A percentile compares a stretch with the other conserved stretches of the same genome.
phyloP scores from a whole-genome alignment of 2,329 filamentous ascomycete genomes.

The Penicillium corylophilum region DNA sequence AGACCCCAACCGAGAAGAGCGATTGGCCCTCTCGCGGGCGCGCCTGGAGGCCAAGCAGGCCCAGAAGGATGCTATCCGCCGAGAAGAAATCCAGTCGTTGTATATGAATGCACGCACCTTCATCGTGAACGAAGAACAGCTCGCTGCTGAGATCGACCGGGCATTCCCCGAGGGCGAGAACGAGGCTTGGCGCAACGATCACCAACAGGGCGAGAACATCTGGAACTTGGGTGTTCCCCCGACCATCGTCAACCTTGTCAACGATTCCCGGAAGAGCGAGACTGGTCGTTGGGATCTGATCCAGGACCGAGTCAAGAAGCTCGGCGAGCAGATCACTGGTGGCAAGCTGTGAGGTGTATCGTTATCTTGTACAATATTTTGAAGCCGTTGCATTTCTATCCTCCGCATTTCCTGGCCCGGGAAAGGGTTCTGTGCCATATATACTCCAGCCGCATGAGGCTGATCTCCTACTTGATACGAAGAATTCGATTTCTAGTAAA shows the following conservation, averaged over 20 bases:
- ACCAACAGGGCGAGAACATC: constrained; percentile 46
- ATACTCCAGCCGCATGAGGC: not conserved
- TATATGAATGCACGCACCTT: constrained; percentile 88
- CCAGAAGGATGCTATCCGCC: constrained; percentile 59
- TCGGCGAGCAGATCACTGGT: constrained; percentile 67
- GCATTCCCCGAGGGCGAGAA: constrained; percentile 67
- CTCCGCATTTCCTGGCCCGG: constrained; percentile 1
- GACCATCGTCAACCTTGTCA: constrained; percentile 34
- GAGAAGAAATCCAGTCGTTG: constrained; percentile 75
- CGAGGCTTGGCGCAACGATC: constrained; percentile 44
- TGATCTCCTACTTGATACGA: not conserved
- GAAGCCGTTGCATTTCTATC: constrained; percentile 18
- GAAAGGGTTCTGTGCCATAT: not conserved
- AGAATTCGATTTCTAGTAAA: not conserved
- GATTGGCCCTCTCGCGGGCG: constrained; percentile 46
- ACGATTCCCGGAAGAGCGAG: constrained; percentile 33
- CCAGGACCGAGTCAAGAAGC: constrained; percentile 60
- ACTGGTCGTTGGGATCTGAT: constrained; percentile 44
- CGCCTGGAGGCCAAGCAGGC: constrained; percentile 46
- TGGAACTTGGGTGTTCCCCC: constrained; percentile 53
- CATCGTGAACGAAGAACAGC: constrained; percentile 77
- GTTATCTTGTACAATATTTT: constrained; percentile 26
- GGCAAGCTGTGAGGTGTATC: constrained; percentile 55
- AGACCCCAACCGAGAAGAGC: constrained; percentile 63
- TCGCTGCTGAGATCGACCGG: constrained; percentile 70